Evolutionary conservation across 768 basidiomycete species (phyloP), one percentile per base, ranked within the genome.

Genomic region (Lentinula aciculospora): DNA sequence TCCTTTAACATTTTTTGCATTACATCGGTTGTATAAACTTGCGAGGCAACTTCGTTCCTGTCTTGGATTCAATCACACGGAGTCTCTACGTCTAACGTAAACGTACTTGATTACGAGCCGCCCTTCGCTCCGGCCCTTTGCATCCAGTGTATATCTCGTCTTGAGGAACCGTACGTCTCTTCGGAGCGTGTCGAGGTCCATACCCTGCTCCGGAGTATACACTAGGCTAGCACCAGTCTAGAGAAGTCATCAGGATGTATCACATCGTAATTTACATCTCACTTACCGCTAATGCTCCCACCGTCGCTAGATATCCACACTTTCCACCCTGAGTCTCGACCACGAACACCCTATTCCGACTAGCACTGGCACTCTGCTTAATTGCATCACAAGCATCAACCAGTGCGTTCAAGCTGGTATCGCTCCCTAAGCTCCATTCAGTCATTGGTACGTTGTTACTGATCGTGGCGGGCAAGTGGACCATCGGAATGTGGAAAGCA

Each of bases 361-460:
- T 97, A 4, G 97, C 96, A 56, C 91, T 91, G 9, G 97, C 97
- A 67, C 93, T 95, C 78, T 99, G 97, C 75, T 95, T 97, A 74
- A 99, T 98, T 40, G 95, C 87, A 72, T 99, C 97, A 68, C 96
- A 98, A 5, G 97, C 97, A 60, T 95, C 92, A 54, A 98, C 94
- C 29, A 99, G 78, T 2, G 95, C 94, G 70, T 98, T 99, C 78
- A 99, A 76, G 70, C 90, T 92, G n/a, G 97, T 99, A 68, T 99
- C 97, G 64, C 87, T 89, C 46, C 97, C 97, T 59, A 99, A 74
- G 69, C 92, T 95, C 73, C 91, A 93, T 69, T 98, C 95, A 49
- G 96, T 98, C 78, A 98, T 71, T 2, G 97, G 97, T 12, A 99
- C 97, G 64, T 99, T 99, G 75, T 99, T 99, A 63, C 92, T 94